phyloP scores from a whole-genome alignment of 176 grass and related monocot genomes.

The Otatea glauca region DNA sequence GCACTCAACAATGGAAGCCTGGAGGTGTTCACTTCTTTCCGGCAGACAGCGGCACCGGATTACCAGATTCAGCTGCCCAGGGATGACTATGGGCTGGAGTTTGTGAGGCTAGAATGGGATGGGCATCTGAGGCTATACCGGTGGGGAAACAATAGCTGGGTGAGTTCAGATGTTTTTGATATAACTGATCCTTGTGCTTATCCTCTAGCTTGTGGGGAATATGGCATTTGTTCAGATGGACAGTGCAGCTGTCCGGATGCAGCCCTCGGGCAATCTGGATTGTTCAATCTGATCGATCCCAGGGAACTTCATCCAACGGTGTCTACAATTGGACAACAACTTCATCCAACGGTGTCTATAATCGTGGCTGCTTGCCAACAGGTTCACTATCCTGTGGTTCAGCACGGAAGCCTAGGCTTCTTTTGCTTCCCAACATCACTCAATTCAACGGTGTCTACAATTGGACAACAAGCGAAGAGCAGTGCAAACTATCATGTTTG shows the following conservation, averaged over 20 bases:
- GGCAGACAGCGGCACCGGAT: neutral
- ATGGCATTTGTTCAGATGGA: slow-evolving; percentile 46
- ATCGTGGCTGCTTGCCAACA: slow-evolving; percentile 19
- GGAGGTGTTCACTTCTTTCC: slow-evolving; percentile 20
- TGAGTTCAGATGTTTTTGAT: slow-evolving; percentile 40
- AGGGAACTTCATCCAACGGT: too few species aligned
- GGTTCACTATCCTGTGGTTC: slow-evolving; percentile 44
- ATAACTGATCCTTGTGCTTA: slow-evolving; percentile 42
- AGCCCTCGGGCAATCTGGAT: neutral
- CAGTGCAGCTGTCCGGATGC: slow-evolving; percentile 52
- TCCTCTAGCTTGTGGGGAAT: slow-evolving; percentile 57
- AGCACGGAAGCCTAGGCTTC: neutral
- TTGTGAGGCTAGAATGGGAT: slow-evolving; percentile 56
- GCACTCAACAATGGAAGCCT: slow-evolving; percentile 46
- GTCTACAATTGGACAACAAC: too few species aligned
- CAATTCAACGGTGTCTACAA: slow-evolving; percentile 35
- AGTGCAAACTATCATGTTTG: slow-evolving; percentile 52
- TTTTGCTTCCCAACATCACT: slow-evolving; percentile 36
- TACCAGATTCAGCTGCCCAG: slow-evolving; percentile 18
- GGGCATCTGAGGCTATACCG: slow-evolving; percentile 53
- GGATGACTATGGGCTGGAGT: neutral
- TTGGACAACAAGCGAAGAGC: slow-evolving; percentile 40
- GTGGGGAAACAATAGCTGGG: neutral
- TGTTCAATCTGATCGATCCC: slow-evolving; percentile 34
- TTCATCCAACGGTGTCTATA: too few species aligned